Conservation (phyloP, 768 basidiomycete species). For the Porphyrellus cyaneotinctus region DNA sequence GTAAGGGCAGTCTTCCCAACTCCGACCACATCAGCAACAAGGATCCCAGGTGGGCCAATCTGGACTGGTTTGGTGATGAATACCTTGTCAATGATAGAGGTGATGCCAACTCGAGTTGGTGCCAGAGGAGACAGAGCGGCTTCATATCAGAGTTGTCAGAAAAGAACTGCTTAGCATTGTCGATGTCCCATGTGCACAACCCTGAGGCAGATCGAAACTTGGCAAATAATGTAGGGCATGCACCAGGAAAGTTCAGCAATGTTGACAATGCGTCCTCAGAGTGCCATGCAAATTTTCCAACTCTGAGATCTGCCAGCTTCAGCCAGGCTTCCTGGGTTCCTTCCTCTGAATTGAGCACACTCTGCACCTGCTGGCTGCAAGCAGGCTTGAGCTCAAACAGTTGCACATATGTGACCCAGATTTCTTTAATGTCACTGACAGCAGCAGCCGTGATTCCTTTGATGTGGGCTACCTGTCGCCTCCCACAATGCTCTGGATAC, state of each 20-base stretch:
- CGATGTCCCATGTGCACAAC: neutral
- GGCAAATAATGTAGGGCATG: neutral
- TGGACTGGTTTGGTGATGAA: neutral
- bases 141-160: slow-evolving; percentile 3
- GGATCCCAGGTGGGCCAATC: neutral
- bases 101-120: slow-evolving; percentile 6
- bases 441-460: neutral
- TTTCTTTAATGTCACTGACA: slow-evolving; percentile 3
- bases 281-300: neutral
- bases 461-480: neutral
- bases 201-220: neutral
- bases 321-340: neutral
- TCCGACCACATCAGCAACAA: slow-evolving; percentile 3
- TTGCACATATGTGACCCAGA: slow-evolving; percentile 4
- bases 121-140: slow-evolving; percentile 5
- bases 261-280: neutral
- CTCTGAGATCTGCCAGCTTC: neutral
- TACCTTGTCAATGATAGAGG: slow-evolving; percentile 1
- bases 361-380: neutral
- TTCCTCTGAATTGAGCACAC: neutral
- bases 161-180: neutral
- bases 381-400: neutral
- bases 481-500: neutral
- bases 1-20: slow-evolving; percentile 9
- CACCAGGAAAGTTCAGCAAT: neutral